These are phyloP conservation scores for Corynespora cassiicola DNA, from an alignment of 2,329 filamentous ascomycete species.

Conservation along the genomic window DNA sequence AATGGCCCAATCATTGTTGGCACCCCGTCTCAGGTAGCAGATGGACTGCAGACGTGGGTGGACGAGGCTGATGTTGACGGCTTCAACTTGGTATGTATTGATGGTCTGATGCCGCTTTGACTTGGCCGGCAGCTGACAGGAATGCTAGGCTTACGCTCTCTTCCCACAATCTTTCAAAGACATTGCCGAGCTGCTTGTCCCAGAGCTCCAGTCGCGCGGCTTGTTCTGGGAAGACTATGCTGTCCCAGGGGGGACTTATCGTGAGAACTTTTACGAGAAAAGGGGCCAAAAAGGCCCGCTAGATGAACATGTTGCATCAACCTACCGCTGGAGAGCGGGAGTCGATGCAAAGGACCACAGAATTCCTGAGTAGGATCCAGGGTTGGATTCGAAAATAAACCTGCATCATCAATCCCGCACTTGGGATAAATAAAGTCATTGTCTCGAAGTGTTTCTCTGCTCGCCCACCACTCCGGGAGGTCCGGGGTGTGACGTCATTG, in stretches of 20 bases:
- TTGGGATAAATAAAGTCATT: no score
- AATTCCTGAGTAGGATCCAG: conserved; percentile 30
- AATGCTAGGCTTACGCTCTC: conserved; percentile 63
- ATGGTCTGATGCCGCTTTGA: conserved; percentile 7
- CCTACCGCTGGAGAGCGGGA: conserved; percentile 51
- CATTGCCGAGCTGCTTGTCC: conserved; percentile 69
- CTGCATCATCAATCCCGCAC: no score
- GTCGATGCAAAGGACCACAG: conserved; percentile 37
- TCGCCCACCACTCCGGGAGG: no score
- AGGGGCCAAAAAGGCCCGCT: conserved; percentile 58
- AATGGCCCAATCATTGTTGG: conserved; percentile 71
- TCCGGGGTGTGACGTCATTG: no score
- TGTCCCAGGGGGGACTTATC: conserved; percentile 64
- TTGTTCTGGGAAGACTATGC: conserved; percentile 63
- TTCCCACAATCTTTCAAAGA: conserved; percentile 73
- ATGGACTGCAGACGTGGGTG: conserved; percentile 72
- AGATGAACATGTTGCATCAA: conserved; percentile 60
- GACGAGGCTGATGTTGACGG: conserved; percentile 74
- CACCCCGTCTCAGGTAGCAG: conserved; percentile 68
- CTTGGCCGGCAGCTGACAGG: no score
- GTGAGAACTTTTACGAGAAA: conserved; percentile 65
- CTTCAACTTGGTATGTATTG: conserved; percentile 68
- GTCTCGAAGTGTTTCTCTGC: no score
- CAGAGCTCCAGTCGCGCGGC: conserved; percentile 66
- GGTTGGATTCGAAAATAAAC: conserved; percentile 2